phyloP scores from a whole-genome alignment of 306 rosid genomes.

The Crotalaria pallida region DNA sequence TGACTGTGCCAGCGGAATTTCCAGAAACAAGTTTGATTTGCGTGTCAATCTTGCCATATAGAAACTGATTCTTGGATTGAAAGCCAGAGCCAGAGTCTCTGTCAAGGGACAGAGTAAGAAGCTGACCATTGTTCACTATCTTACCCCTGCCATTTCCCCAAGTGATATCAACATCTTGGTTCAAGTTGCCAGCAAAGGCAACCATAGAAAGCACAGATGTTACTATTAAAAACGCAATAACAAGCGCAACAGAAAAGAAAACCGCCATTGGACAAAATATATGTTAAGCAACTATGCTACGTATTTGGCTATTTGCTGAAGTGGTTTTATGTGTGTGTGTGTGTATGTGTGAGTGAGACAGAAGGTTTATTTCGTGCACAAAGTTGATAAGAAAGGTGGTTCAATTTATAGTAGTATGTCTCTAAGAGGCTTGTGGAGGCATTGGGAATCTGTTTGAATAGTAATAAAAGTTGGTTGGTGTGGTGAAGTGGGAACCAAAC shows the following conservation, averaged over 20 bases:
- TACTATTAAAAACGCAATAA: background rate
- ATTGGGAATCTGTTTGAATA: slow-evolving; percentile 15
- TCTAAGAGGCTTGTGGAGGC: background rate
- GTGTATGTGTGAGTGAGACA: background rate
- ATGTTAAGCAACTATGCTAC: background rate
- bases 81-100: slow-evolving; percentile 67
- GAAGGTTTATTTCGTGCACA: background rate
- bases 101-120: slow-evolving; percentile 63
- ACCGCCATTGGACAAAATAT: slow-evolving; percentile 12
- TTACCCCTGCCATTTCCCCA: slow-evolving; percentile 73
- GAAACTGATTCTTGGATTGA: slow-evolving; percentile 49
- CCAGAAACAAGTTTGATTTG: slow-evolving; percentile 62
- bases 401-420: slow-evolving; percentile 24
- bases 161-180: slow-evolving; percentile 46
- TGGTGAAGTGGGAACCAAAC: slow-evolving; percentile 21
- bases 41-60: slow-evolving; percentile 48
- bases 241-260: background rate
- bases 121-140: slow-evolving; percentile 45
- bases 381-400: background rate
- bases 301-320: background rate
- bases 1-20: slow-evolving; percentile 69
- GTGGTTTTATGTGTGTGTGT: background rate
- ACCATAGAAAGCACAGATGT: background rate
- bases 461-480: slow-evolving; percentile 28
- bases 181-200: slow-evolving; percentile 31